Conservation (phyloP, 768 basidiomycete genomes). For the Termitomyces sp. region DNA sequence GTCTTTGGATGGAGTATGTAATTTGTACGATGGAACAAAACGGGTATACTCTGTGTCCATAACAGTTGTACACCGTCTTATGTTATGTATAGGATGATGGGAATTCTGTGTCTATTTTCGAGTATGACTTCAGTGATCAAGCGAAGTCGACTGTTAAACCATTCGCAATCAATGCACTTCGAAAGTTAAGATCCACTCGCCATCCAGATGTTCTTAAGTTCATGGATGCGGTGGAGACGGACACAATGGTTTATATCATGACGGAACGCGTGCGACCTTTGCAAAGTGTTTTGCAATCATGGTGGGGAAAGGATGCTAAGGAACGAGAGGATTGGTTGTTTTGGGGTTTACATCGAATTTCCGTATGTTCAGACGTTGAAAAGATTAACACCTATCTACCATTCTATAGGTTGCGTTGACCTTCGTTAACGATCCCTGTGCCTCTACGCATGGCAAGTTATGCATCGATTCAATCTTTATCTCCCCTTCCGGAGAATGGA, state of each 20-base stretch:
- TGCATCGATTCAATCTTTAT: conserved; percentile 77
- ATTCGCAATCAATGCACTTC: conserved; percentile 84
- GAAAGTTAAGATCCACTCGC: conserved; percentile 84
- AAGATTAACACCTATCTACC: conserved; percentile 2
- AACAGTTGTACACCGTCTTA: conserved; percentile 3
- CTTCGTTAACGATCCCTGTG: conserved; percentile 82
- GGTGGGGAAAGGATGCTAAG: conserved; percentile 54
- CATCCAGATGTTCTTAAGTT: conserved; percentile 97
- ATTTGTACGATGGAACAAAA: conserved; percentile 82
- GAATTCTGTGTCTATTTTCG: conserved; percentile 82
- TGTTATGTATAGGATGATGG: conserved; percentile 70
- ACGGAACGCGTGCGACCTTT: conserved; percentile 90
- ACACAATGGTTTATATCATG: conserved; percentile 83
- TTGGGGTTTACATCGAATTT: conserved; percentile 90
- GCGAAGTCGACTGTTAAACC: conserved; percentile 54
- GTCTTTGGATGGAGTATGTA: conserved; percentile 73
- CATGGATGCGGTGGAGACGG: conserved; percentile 90
- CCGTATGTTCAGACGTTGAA: conserved; percentile 44
- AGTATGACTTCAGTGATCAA: conserved; percentile 73
- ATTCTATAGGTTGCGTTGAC: conserved; percentile 69
- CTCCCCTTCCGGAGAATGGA: conserved; percentile 95
- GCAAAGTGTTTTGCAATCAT: conserved; percentile 50
- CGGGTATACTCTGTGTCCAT: conserved; percentile 42
- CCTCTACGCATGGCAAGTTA: conserved; percentile 81
- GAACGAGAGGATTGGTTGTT: conserved; percentile 84